Percentiles rank a stretch among this genome's conserved stretches.
Conservation (phyloP, 2,329 filamentous ascomycete species). For the Microcyclosporella mali region DNA sequence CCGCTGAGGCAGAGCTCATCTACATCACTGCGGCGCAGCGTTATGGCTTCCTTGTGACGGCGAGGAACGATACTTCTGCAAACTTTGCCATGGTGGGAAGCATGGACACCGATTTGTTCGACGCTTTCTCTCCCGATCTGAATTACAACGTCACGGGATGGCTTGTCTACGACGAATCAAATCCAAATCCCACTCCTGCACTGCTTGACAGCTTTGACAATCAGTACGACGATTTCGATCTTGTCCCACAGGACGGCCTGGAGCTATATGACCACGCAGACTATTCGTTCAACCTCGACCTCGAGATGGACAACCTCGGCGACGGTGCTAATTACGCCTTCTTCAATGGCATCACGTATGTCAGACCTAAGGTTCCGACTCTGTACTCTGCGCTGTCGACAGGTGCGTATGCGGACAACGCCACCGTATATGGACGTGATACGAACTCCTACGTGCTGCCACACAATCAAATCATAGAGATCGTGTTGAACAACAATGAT, state of each 20-base stretch:
- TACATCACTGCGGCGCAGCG: slow-evolving; percentile 65
- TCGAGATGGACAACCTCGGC: slow-evolving; percentile 59
- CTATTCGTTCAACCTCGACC: slow-evolving; percentile 54
- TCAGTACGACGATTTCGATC: slow-evolving; percentile 62
- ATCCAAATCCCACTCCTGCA: slow-evolving; percentile 45
- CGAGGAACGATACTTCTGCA: slow-evolving; percentile 49
- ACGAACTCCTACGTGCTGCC: slow-evolving; percentile 58
- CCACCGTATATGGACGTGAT: slow-evolving; percentile 46
- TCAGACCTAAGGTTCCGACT: slow-evolving; percentile 66
- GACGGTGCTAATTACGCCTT: slow-evolving; percentile 60
- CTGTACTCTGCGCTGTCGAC: slow-evolving; percentile 69
- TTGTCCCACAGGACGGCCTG: slow-evolving; percentile 63
- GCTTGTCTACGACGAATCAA: slow-evolving; percentile 49
- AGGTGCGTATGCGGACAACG: slow-evolving; percentile 42
- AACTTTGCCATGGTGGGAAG: slow-evolving; percentile 56
- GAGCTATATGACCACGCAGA: slow-evolving; percentile 56
- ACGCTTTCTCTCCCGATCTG: slow-evolving; percentile 58
- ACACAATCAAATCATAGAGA: slow-evolving; percentile 61
- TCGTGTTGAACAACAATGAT: slow-evolving; percentile 73
- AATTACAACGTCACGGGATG: slow-evolving; percentile 58
- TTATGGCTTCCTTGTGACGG: slow-evolving; percentile 60
- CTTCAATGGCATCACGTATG: slow-evolving; percentile 71
- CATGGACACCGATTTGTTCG: slow-evolving; percentile 54
- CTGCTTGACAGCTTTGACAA: slow-evolving; percentile 57
- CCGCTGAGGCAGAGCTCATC: slow-evolving; percentile 53